Evolutionary conservation across 148 eudicot genomes (phyloP).

Genomic region (Vaccinium myrtillus): DNA sequence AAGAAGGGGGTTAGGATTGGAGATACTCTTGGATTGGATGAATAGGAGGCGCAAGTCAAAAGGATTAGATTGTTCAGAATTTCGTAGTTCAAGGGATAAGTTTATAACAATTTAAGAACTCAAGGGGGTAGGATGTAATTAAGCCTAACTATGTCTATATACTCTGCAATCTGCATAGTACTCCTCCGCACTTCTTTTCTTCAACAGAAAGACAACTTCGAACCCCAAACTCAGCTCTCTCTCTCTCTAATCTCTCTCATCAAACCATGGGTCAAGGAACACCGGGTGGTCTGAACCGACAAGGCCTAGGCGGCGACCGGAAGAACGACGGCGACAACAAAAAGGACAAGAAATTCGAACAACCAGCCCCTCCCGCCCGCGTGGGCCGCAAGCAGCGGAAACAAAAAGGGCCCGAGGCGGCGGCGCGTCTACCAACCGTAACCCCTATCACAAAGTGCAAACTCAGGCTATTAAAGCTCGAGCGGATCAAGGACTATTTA

Average conservation of each 20-base stretch:
- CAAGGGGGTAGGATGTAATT: no score
- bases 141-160: no score
- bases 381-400: conserved; percentile 92
- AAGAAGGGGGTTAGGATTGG: no score
- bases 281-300: conserved; percentile 68
- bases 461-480: conserved; percentile 76
- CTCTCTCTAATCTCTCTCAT: not conserved
- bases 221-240: not conserved
- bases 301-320: conserved; percentile 51
- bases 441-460: conserved; percentile 85
- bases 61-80: no score
- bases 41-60: no score
- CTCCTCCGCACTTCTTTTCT: not conserved
- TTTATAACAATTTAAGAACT: no score
- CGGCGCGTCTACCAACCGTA: conserved; percentile 70
- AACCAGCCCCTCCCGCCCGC: conserved; percentile 82
- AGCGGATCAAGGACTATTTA: conserved; percentile 76
- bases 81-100: no score
- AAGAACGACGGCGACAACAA: conserved; percentile 63
- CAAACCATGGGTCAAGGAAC: conserved; percentile 72
- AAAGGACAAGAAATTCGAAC: conserved; percentile 83
- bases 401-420: conserved; percentile 78
- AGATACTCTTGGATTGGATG: no score
- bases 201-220: not conserved
- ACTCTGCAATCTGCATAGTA: no score